Conservation (phyloP, 257 asterid species). For the Apocynum venetum region DNA sequence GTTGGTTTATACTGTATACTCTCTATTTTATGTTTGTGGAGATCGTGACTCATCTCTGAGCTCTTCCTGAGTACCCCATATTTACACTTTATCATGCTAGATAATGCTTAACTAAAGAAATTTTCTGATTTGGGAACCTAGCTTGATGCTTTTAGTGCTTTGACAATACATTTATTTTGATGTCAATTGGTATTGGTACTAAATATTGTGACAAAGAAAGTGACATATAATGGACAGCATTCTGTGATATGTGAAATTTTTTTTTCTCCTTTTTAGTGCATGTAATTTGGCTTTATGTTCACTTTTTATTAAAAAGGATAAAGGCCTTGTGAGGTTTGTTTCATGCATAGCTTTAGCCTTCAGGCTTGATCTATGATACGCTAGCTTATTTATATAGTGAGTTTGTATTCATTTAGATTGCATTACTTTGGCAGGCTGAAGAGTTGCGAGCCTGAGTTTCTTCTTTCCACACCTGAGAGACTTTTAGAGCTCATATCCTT, state of each 20-base stretch:
- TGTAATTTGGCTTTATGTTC: neutral
- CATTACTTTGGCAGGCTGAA: constrained; percentile 44
- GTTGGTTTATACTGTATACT: neutral
- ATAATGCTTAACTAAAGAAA: neutral
- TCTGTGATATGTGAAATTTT: neutral
- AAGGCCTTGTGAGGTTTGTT: neutral
- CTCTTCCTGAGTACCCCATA: neutral
- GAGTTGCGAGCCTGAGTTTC: constrained; percentile 73
- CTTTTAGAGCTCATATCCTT: constrained; percentile 59
- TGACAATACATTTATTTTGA: neutral
- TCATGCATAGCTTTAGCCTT: neutral
- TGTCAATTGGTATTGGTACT: neutral
- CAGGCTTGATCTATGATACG: neutral
- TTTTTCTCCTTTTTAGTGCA: neutral
- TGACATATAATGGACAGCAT: neutral
- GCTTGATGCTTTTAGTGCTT: neutral
- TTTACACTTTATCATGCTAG: neutral
- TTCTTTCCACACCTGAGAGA: constrained; percentile 73
- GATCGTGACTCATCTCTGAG: neutral
- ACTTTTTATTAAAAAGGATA: neutral
- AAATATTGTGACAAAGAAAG: neutral
- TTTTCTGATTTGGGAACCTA: neutral
- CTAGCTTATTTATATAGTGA: constrained; percentile 4
- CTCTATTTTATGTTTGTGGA: neutral
- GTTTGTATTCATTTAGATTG: constrained; percentile 6